Conservation (phyloP, 495 filamentous ascomycete genomes). For the Aspergillus bertholletiae region DNA sequence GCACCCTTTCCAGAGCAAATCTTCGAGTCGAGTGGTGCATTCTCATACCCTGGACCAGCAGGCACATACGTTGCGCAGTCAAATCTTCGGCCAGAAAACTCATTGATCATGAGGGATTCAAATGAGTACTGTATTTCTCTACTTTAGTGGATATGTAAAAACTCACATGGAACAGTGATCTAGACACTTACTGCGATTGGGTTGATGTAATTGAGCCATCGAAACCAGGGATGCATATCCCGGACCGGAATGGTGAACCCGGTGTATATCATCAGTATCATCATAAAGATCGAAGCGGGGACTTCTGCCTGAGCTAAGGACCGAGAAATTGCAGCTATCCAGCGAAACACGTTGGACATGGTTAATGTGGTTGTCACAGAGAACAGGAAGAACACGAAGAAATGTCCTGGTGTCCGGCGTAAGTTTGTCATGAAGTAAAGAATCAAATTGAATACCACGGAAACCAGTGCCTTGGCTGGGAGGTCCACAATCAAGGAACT, state of each 20-base stretch:
- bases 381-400: conserved; percentile 78
- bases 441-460: conserved; percentile 61
- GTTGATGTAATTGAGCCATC: conserved; percentile 86
- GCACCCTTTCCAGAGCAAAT: conserved; percentile 65
- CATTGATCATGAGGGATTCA: conserved; percentile 86
- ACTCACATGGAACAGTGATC: not conserved
- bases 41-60: conserved; percentile 49
- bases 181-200: conserved; percentile 56
- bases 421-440: conserved; percentile 88
- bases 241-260: conserved; percentile 79
- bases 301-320: conserved; percentile 82
- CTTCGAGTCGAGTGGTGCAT: conserved; percentile 27
- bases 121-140: conserved; percentile 61
- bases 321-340: conserved; percentile 74
- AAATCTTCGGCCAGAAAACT: conserved; percentile 68
- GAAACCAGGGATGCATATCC: conserved; percentile 75
- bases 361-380: conserved; percentile 61
- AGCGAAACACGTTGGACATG: conserved; percentile 82
- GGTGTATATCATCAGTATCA: conserved; percentile 82
- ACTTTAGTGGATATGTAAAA: not conserved
- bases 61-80: conserved; percentile 62
- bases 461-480: conserved; percentile 56
- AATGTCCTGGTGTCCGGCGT: conserved; percentile 70
- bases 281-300: conserved; percentile 76
- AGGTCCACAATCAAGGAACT: conserved; percentile 80